A percentile compares a stretch with the other conserved stretches of the same genome.
Conservation (phyloP, 139 green algal species). For the Haematococcus sp. region DNA sequence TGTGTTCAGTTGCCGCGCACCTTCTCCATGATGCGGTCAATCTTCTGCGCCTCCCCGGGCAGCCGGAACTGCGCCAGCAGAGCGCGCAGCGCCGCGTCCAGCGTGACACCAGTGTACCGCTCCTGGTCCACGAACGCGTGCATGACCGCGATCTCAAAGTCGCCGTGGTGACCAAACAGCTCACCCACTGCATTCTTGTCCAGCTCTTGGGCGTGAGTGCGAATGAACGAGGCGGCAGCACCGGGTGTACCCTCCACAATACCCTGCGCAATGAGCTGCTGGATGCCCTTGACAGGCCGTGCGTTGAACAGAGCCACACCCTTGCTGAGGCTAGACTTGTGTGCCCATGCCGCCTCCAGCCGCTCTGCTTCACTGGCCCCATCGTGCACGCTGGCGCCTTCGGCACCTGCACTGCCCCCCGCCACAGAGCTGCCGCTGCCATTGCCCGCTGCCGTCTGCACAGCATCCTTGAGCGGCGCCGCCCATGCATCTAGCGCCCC, state of each 20-base stretch:
- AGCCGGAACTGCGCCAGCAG: conserved; percentile 67
- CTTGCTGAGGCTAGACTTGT: conserved; percentile 62
- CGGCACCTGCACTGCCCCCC: background rate
- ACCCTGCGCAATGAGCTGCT: conserved; percentile 27
- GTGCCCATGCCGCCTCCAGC: conserved; percentile 68
- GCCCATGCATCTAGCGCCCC: conserved; percentile 74
- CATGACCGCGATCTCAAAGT: conserved; percentile 71
- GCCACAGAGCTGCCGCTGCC: background rate
- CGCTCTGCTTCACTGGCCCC: conserved; percentile 49
- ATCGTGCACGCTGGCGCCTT: background rate
- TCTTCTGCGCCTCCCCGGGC: conserved; percentile 82
- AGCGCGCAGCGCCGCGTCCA: conserved; percentile 15
- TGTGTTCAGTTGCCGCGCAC: too few species aligned
- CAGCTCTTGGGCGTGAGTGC: conserved; percentile 54
- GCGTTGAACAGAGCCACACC: conserved; percentile 82
- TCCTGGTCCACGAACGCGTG: conserved; percentile 70
- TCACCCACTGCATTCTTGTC: conserved; percentile 76
- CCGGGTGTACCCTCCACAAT: conserved; percentile 27
- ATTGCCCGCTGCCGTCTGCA: background rate
- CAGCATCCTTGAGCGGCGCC: conserved; percentile 47
- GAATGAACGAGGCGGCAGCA: conserved; percentile 68
- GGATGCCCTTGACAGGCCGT: conserved; percentile 44
- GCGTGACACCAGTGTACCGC: background rate
- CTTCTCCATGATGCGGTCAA: conserved; percentile 92
- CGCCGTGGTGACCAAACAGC: conserved; percentile 78